Evolutionary conservation across 306 rosid genomes (phyloP), one percentile per base, ranked within the genome.

Genomic region (Rosa chinensis): DNA sequence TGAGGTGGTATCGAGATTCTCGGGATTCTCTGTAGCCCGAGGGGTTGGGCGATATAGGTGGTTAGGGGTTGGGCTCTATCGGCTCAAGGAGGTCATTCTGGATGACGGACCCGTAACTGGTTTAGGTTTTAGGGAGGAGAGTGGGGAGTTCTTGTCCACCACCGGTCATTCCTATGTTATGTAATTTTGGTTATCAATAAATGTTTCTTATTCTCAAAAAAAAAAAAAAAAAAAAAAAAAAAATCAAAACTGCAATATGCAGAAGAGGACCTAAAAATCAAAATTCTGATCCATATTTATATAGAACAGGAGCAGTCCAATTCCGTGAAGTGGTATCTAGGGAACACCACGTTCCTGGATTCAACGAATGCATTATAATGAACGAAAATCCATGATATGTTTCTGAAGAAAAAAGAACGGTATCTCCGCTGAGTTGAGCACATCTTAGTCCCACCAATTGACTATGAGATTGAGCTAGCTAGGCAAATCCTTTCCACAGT

Each of bases 331-430:
- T 78, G 87, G 88, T 68, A 83, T 86, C 79, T 70, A 82, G 84
- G 86, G 86, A 75, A 84, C 84, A 85, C 77, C 82, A 67, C 77
- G 63, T 78, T 35, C 55, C 20, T 83, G 78, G 80, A 80, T 87
- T 91, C 89, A 83, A 76, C 45, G 37, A 7, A 76, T 70, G 25
- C 80, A 87, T 86, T 25, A 86, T 86, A 23, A 90, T 83, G 79
- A 78, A 68, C 8, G 63, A 56, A 56, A 56, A 7, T 74, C 18
- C 67, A 72, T 59, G 82, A 88, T 79, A 73, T 63, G 69, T 63
- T 75, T 74, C n/a, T 28, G 70, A 61, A 43, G 40, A 59, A 20
- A 39, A 39, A 28, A 56, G n/a, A 10, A 39, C 18, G 63, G 72
- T 69, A 75, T 76, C 76, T 49, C 28, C 17, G 3, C 47, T 43